Evolutionary conservation across 1,284 basidiomycete species (phyloP).

Genomic region (Marasmius fiardii): DNA sequence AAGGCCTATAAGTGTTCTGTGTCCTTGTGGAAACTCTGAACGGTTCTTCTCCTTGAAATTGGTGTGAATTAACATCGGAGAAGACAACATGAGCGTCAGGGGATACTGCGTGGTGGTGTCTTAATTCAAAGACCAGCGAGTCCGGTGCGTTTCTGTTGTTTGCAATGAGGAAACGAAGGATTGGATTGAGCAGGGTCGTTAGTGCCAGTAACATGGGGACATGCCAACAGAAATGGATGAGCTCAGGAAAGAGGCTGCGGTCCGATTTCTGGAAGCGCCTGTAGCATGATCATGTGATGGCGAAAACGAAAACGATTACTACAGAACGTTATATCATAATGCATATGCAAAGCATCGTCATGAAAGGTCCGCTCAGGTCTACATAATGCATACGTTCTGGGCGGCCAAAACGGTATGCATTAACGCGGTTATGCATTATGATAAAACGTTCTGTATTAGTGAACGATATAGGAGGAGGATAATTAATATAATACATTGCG

Average conservation of each 20-base stretch:
- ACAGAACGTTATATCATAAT: no score
- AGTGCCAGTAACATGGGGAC: constrained; percentile 43
- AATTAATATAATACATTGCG: no score
- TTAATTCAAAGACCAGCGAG: constrained; percentile 47
- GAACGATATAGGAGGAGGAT: no score
- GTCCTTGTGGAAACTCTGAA: constrained; percentile 38
- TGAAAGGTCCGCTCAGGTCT: no score
- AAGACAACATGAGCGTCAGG: constrained; percentile 55
- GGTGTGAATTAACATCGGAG: constrained; percentile 40
- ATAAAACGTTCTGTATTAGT: no score
- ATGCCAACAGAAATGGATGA: constrained; percentile 3
- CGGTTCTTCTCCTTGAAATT: constrained; percentile 17
- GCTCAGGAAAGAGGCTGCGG: not conserved
- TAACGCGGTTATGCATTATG: no score
- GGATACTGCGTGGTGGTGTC: constrained; percentile 65
- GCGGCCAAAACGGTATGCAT: no score
- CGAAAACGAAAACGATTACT: no score
- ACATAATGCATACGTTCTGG: no score
- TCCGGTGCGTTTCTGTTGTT: not conserved
- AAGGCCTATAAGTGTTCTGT: constrained; percentile 43
- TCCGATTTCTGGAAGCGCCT: not conserved
- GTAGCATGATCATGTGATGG: no score
- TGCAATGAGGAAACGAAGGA: constrained; percentile 29
- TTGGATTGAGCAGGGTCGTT: constrained; percentile 40
- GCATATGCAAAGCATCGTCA: no score